Evolutionary conservation across 768 basidiomycete genomes (phyloP).

Genomic region (Cubamyces lactineus): DNA sequence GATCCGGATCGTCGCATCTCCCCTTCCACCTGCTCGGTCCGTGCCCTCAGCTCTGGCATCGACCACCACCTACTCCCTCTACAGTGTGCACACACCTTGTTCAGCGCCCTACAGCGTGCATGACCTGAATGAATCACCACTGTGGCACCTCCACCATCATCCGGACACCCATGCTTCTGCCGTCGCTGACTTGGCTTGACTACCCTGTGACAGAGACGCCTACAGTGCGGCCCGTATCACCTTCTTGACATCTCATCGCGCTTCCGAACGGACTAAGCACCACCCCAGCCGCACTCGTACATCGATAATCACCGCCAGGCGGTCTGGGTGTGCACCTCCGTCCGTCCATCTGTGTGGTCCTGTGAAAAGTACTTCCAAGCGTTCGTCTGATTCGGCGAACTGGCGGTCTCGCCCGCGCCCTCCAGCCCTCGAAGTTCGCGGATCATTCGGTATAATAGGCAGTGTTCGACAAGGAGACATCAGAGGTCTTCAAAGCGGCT

Average conservation of each 20-base stretch:
- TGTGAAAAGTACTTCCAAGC: no score
- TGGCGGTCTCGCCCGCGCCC: neutral
- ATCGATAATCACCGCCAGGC: constrained; percentile 1
- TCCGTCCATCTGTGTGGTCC: no score
- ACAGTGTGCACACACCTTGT: neutral
- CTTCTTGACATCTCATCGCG: constrained; percentile 17
- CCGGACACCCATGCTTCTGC: neutral
- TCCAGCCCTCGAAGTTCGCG: neutral
- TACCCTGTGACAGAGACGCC: constrained; percentile 6
- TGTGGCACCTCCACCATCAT: constrained; percentile 17
- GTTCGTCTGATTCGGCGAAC: no score
- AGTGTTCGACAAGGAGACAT: neutral
- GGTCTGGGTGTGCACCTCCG: neutral
- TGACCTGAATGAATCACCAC: constrained; percentile 1
- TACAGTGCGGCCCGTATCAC: constrained; percentile 15
- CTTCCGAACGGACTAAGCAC: neutral
- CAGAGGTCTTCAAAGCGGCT: no score
- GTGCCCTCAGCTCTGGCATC: neutral
- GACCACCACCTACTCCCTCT: neutral
- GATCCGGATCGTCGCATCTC: constrained; percentile 9
- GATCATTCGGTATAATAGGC: constrained; percentile 9
- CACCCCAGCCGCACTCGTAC: neutral
- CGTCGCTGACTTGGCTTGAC: constrained; percentile 1
- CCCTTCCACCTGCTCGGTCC: neutral
- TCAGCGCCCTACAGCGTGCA: neutral